Evolutionary conservation across 371 early-diverging fungal species (phyloP), one percentile per base, ranked within the genome.

Genomic region (Mucor mucedo): DNA sequence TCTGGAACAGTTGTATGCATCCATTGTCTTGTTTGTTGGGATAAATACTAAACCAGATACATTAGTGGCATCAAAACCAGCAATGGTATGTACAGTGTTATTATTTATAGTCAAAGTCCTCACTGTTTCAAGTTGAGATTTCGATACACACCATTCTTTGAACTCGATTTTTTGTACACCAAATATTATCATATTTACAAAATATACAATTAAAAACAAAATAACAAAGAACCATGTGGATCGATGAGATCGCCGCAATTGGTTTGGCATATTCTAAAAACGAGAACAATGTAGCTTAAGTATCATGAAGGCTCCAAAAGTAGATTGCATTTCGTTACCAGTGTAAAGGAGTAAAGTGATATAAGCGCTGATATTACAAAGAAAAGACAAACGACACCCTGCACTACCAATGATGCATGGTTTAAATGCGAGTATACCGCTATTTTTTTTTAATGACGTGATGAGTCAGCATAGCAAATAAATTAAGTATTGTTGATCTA

Each of bases 401-500:
- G 75, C 4, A 74, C 41, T 13, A 77, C 65, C 21, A 71, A 39
- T 2, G 72, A 69, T 13, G 59, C 35, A 9, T 53, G 27, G 40
- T 77, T 62, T 13, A 77, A 52, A 48, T 77, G 69, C 9, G 80
- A 77, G 60, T 67, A 80, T 9, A 80, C 45, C 1, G 78, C 80
- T 79, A 58, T 38, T 14, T 21, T 29, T 27, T 10, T 52, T 35
- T 35, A 53, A 27, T 41, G 16, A 30, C 27, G 11, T 10, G 28
- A 9, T 10, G 28, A 13, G 30, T 28, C 4, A 45, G 14, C 6
- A 16, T n/a, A 45, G 21, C 45, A 16, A 45, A 10, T 49, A 28
- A 28, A 50, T 8, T 11, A 11, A 30, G 11, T 29, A 27, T 2
- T 9, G 28, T 8, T 30, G 9, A 49, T 8, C 28, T 11, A 28